A percentile compares a stretch with the other conserved stretches of the same genome.
These are phyloP conservation scores for Arbutus unedo DNA, from an alignment of 148 eudicot genomes.

Conservation along the genomic window DNA sequence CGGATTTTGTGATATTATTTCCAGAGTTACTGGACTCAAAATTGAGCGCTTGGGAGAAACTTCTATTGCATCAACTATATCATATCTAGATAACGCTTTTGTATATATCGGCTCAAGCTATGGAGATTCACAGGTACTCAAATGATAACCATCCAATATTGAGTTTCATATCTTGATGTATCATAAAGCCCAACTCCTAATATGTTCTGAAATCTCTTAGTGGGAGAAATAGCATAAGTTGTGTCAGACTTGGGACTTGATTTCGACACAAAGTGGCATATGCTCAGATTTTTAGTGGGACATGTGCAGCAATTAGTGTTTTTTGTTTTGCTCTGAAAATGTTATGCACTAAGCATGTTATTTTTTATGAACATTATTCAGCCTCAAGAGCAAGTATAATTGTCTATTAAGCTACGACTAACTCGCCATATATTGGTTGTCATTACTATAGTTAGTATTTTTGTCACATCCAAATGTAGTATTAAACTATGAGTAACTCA, in stretches of 20 bases:
- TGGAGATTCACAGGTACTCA: slow-evolving; percentile 95
- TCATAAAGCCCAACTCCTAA: neutral
- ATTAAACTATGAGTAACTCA: neutral
- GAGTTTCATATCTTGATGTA: neutral
- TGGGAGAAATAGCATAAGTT: neutral
- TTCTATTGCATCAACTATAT: slow-evolving; percentile 88
- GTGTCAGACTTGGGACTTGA: neutral
- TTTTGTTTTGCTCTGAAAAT: neutral
- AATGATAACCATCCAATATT: neutral
- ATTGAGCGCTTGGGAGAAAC: slow-evolving; percentile 97
- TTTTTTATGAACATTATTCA: neutral
- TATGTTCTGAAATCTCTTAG: neutral
- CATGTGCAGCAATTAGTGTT: neutral
- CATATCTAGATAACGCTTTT: slow-evolving; percentile 94
- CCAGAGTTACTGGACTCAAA: slow-evolving; percentile 95
- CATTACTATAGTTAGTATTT: neutral
- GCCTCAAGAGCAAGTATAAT: neutral
- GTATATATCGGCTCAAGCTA: slow-evolving; percentile 92
- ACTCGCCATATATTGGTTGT: neutral
- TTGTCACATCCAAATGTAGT: neutral
- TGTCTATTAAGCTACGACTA: neutral
- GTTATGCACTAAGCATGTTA: neutral
- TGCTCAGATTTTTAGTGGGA: neutral
- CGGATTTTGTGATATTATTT: slow-evolving; percentile 17
- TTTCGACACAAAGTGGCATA: neutral